Base-by-base conservation (phyloP, 2,329 filamentous ascomycete genomes). In the Pochonia chlamydosporia region DNA sequence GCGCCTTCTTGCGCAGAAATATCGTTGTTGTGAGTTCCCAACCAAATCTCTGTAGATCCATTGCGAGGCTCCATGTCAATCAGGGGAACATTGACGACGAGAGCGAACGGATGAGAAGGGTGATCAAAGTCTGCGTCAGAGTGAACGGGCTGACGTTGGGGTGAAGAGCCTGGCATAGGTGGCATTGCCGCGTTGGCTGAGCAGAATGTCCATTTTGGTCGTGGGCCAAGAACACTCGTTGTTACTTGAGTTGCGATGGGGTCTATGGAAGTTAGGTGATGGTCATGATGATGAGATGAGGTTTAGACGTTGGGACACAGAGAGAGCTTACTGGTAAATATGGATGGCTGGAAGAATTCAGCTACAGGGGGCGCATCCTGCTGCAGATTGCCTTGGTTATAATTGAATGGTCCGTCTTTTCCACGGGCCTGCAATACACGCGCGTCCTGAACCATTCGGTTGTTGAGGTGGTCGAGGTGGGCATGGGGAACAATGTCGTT, bases 361-460 rank as follows among this genome's bases (percentile, higher is more conserved):
- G 64, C 61, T 0, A 74, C 70, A 2, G 77, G 70, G 0, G 76
- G 78, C 0, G 80, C 68, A 52, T 82, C 79, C 56, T 84, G 81
- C 51, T 84, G 79, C 28, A 82, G 66, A 52, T 82, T 84, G 1
- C 76, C 78, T 41, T 72, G 72, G 55, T 83, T 82, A 57, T 83
- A 83, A 54, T 84, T 84, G 66, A 75, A 84, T 0, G 77, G 78
- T 0, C 74, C 72, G 14, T 78, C 68, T 18, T 80, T 71, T 2
- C 78, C 77, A 26, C 68, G 63, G 1, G 64, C 66, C 48, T 77
- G 75, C 3, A 84, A 65, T 3, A 60, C 56, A 2, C 66, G 67
- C 2, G 80, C 79, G 57, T 85, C 81, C 40, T 75, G 30, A 1
- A 78, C 69, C 81, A 85, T 85, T 52, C 75, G 78, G 40, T 54